Evolutionary conservation across 2,329 filamentous ascomycete genomes (phyloP).

Genomic region (Xylaria sp.): DNA sequence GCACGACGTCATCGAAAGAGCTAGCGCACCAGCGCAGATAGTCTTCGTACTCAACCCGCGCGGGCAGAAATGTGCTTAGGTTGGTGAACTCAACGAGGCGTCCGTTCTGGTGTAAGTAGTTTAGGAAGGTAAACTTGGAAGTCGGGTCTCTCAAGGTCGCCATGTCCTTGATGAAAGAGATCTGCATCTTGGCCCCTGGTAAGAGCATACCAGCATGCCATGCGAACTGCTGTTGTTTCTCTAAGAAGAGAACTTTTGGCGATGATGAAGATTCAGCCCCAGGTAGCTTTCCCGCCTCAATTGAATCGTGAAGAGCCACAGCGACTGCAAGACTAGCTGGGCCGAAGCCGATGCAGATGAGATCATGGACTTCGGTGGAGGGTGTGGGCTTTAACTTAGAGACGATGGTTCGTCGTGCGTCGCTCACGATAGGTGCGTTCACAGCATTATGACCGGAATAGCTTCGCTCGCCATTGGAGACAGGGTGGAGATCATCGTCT

Average conservation of each 20-base stretch:
- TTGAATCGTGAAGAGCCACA: conserved; percentile 85
- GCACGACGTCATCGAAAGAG: conserved; percentile 78
- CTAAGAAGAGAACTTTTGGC: conserved; percentile 86
- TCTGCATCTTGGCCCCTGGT: conserved; percentile 95
- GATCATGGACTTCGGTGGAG: conserved; percentile 77
- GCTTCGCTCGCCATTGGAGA: conserved; percentile 27
- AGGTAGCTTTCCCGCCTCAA: conserved; percentile 62
- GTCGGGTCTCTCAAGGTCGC: conserved; percentile 88
- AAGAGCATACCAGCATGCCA: conserved; percentile 98
- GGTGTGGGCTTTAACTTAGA: conserved; percentile 64
- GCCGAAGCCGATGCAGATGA: conserved; percentile 92
- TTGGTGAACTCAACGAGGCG: conserved; percentile 94
- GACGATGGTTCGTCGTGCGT: conserved; percentile 34
- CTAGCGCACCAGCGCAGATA: conserved; percentile 93
- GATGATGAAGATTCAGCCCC: conserved; percentile 52
- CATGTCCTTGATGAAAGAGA: conserved; percentile 96
- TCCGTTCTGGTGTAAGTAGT: conserved; percentile 85
- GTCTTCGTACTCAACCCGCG: conserved; percentile 90
- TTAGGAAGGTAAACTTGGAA: conserved; percentile 93
- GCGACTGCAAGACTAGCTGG: conserved; percentile 91
- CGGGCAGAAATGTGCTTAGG: conserved; percentile 86
- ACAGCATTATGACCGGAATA: conserved; percentile 10
- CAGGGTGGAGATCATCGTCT: conserved; percentile 44
- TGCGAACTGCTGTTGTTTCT: conserved; percentile 83
- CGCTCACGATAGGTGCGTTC: conserved; percentile 12